These are phyloP conservation scores for Pseudogymnoascus sp. DNA, from an alignment of 2,329 filamentous ascomycete species.

Conservation along the genomic window DNA sequence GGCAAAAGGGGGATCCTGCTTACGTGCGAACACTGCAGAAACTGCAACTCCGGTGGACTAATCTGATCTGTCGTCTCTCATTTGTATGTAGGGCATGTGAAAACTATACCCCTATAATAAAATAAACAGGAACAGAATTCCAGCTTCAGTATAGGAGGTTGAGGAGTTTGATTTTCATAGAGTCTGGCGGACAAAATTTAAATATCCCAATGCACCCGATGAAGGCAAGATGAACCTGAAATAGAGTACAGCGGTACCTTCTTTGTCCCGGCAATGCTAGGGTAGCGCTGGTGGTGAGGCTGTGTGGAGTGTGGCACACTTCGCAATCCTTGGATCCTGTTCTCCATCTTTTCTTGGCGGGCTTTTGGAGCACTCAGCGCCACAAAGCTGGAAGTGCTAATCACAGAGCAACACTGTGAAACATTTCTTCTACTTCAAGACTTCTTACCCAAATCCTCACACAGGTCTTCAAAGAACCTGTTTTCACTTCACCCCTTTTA, in stretches of 20 bases:
- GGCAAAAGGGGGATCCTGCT: neutral
- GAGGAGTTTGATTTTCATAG: neutral
- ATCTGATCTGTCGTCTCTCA: neutral
- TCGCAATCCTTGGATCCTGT: slow-evolving; percentile 1
- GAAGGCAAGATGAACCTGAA: neutral
- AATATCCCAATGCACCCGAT: neutral
- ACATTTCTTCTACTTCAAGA: slow-evolving; percentile 10
- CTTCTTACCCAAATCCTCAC: slow-evolving; percentile 3
- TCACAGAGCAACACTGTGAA: slow-evolving; percentile 9
- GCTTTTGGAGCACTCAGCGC: neutral
- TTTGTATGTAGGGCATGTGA: neutral
- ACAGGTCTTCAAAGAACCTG: neutral
- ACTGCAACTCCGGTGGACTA: neutral
- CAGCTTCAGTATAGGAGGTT: neutral
- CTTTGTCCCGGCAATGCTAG: slow-evolving; percentile 7
- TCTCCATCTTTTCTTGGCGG: slow-evolving; percentile 6
- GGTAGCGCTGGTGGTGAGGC: slow-evolving; percentile 5
- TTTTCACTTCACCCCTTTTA: neutral
- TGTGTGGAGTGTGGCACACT: slow-evolving; percentile 7
- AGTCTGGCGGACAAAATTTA: neutral
- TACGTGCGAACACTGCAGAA: neutral
- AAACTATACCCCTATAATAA: neutral
- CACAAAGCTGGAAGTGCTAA: neutral
- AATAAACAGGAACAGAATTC: neutral
- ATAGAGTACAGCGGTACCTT: neutral